Base-by-base conservation (phyloP, 805 yeast species). In the Yarrowia sp. region DNA sequence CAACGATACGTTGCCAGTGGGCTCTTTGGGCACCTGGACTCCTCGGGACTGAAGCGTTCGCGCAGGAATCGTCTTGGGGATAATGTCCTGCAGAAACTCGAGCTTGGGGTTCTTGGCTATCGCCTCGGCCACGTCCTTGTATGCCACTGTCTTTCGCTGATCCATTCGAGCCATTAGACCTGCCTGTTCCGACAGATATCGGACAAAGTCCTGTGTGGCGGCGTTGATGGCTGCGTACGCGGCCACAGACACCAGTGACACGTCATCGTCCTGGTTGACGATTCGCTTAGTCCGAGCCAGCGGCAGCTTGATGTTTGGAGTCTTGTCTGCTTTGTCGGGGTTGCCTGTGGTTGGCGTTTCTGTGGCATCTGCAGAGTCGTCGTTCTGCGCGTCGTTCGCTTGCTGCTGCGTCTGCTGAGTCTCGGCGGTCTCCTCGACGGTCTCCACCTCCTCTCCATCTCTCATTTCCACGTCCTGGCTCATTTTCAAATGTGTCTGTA, bases 141-240 rank as follows among this genome's bases (percentile, higher is more conserved):
- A 91, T 67, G 81, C 83, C n/a, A 91, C 78, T 71, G 87, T 88
- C 79, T 88, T 88, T 55, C 94, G 79, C 70, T 86, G 86, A 36
- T 86, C 89, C 43, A 86, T 79, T 71, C 86, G 85, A 39, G 96
- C 90, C 24, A 82, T 79, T 68, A 87, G 76, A 7, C 86, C 80
- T 0, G 95, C 92, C 74, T 88, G 91, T 74, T 87, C 91, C 1
- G 90, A 83, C 69, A 90, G 81, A 73, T 86, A 85, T 76, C 87
- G 87, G 24, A 90, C 82, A 74, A 90, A 90, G 24, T 89, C 77
- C 73, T 90, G 72, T 0, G 94, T 86, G 9, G 95, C 92, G n/a
- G 88, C 82, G 2, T 91, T 91, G 8, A 90, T 81, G 15, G 91
- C 84, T 74, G 85, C 87, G n/a, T 88, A 90, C 0, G 94, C 91